Evolutionary conservation across 345 rosid genomes (phyloP).

Genomic region (Brassica incana): DNA sequence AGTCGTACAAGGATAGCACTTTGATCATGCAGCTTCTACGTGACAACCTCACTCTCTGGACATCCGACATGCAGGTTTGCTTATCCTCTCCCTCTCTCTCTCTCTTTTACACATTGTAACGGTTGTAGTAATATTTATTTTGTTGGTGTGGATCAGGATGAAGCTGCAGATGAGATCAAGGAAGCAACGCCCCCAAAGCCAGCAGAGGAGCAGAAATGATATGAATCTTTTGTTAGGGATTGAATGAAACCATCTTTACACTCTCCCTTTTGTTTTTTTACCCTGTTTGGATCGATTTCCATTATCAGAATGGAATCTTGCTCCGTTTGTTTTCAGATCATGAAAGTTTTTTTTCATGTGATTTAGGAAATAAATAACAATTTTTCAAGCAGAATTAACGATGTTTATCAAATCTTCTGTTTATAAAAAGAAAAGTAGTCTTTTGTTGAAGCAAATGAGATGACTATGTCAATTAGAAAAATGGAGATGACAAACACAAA

Average conservation of each 20-base stretch:
- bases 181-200: slow-evolving; percentile 61
- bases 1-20: slow-evolving; percentile 90
- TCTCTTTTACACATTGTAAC: not conserved
- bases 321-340: not conserved
- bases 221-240: slow-evolving; percentile 18
- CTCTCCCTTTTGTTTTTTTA: not conserved
- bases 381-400: not conserved
- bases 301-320: not conserved
- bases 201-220: slow-evolving; percentile 56
- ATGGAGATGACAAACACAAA: not conserved
- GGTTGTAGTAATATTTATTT: not conserved
- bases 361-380: not conserved
- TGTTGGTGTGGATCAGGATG: slow-evolving; percentile 52
- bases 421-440: not conserved
- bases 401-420: not conserved
- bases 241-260: slow-evolving; percentile 17
- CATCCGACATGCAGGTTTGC: slow-evolving; percentile 87
- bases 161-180: slow-evolving; percentile 78
- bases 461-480: not conserved
- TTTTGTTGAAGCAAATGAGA: not conserved
- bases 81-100: not conserved
- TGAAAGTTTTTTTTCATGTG: slow-evolving; percentile 8
- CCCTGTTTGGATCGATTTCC: not conserved
- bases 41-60: slow-evolving; percentile 91
- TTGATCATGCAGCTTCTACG: slow-evolving; percentile 38